Evolutionary conservation across 371 early-diverging fungal species (phyloP), one percentile per base, ranked within the genome.

Genomic region (Zopfochytrium polystomum): DNA sequence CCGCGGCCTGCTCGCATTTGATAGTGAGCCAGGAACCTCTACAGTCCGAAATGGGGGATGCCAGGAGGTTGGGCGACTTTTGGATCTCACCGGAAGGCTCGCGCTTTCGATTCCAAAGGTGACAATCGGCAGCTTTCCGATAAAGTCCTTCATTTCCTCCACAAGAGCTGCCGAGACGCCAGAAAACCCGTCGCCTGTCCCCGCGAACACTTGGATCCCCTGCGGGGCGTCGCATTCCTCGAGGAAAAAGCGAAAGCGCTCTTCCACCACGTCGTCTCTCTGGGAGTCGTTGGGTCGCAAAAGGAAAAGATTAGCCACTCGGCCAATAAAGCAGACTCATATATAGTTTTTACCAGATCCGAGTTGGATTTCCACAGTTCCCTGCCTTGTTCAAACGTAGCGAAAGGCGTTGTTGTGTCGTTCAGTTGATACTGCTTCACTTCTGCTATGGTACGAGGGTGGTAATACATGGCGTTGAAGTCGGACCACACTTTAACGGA

Each of bases 211-310:
- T 72, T 92, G 90, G 59, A 93, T 90, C 0, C 92, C 92, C 77
- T 88, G 35, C 32, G 91, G 67, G 18, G 77, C 74, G 66, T 95
- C 95, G 62, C 91, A 89, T 60, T 89, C 92, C 69, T 95, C 95
- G 0, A 84, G 81, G 69, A 90, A 88, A 43, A 75, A 75, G 3
- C 95, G 80, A 32, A 94, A 74, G 25, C 81, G 80, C 22, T 88
- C 87, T 22, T 95, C 95, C 30, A 90, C 82, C 3, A 85, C 63
- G 2, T 68, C 67, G 18, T 78, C 75, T 33, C 52, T 50, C 77
- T 77, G 55, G 7, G 15, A 22, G 60, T 29, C 23, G 26, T 15
- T 20, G 34, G 53, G 29, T 30, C 49, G n/a, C 27, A n/a, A 55
- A n/a, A n/a, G n/a, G n/a, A n/a, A n/a, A n/a, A n/a, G n/a, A n/a